A percentile compares a stretch with the other conserved stretches of the same genome.
These are phyloP conservation scores for Leccinum olivaceopallidum DNA, from an alignment of 768 basidiomycete species.

Conservation along the genomic window DNA sequence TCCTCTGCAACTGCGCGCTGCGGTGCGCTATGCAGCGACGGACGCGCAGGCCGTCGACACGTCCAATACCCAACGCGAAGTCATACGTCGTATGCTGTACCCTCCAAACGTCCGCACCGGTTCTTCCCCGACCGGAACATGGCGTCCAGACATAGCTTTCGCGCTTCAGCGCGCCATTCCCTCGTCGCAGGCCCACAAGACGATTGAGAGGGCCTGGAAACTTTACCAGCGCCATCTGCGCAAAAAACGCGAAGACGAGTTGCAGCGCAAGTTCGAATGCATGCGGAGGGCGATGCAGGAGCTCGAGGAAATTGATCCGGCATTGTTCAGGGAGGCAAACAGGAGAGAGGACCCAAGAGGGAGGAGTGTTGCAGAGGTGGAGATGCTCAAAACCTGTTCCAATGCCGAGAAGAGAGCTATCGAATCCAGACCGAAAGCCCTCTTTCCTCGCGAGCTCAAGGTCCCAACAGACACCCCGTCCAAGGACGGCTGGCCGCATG, in stretches of 20 bases:
- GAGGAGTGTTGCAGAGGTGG: conserved; percentile 55
- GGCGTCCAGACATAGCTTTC: conserved; percentile 77
- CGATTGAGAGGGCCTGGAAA: conserved; percentile 89
- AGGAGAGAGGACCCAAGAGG: conserved; percentile 72
- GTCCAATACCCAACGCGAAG: conserved; percentile 64
- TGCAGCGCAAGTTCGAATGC: conserved; percentile 73
- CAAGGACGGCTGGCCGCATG: conserved; percentile 80
- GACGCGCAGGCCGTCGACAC: conserved; percentile 25
- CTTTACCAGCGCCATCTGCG: conserved; percentile 77
- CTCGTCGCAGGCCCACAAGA: conserved; percentile 86
- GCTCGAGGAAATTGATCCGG: conserved; percentile 51
- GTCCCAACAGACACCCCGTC: conserved; percentile 86
- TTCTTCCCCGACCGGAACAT: conserved; percentile 76
- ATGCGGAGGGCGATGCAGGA: conserved; percentile 89
- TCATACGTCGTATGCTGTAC: conserved; percentile 79
- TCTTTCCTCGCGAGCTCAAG: conserved; percentile 87
- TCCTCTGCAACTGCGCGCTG: conserved; percentile 35
- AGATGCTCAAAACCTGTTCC: conserved; percentile 59
- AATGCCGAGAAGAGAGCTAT: conserved; percentile 66
- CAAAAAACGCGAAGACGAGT: conserved; percentile 64
- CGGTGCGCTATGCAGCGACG: conserved; percentile 45
- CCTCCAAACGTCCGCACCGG: conserved; percentile 72
- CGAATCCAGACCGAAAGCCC: conserved; percentile 74
- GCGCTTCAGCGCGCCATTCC: conserved; percentile 85
- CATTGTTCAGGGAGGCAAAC: conserved; percentile 71